A percentile compares a stretch with the other conserved stretches of the same genome.
Conservation (phyloP, 2,329 filamentous ascomycete genomes). For the Penicillium freii region DNA sequence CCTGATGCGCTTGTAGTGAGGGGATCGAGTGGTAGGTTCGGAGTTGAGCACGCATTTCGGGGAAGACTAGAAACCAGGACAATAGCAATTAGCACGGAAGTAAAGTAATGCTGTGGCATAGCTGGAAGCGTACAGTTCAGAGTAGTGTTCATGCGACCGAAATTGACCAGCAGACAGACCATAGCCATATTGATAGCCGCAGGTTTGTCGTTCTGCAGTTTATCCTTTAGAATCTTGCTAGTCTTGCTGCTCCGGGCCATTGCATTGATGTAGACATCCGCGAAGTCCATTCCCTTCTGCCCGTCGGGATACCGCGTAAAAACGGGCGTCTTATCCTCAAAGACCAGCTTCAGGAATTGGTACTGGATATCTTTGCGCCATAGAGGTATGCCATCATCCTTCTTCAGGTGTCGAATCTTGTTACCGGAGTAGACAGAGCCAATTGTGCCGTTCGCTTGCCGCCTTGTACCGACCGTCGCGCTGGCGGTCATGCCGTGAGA, state of each 20-base stretch:
- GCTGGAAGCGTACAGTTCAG: slow-evolving; percentile 72
- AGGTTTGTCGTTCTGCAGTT: slow-evolving; percentile 85
- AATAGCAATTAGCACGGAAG: slow-evolving; percentile 5
- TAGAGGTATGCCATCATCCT: slow-evolving; percentile 64
- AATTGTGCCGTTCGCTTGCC: slow-evolving; percentile 64
- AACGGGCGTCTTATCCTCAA: slow-evolving; percentile 61
- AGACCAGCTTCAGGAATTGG: slow-evolving; percentile 62
- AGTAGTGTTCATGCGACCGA: slow-evolving; percentile 98
- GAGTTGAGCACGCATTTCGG: slow-evolving; percentile 96
- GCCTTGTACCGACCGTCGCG: slow-evolving; percentile 52
- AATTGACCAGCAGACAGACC: slow-evolving; percentile 96
- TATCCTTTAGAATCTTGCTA: slow-evolving; percentile 96
- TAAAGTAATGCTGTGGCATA: background rate
- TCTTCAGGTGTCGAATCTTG: slow-evolving; percentile 66
- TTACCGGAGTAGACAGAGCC: slow-evolving; percentile 67
- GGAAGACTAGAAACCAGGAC: slow-evolving; percentile 68
- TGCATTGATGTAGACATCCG: slow-evolving; percentile 95
- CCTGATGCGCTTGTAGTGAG: slow-evolving; percentile 89
- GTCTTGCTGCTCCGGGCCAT: slow-evolving; percentile 99
- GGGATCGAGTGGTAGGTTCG: slow-evolving; percentile 98
- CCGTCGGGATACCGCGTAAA: slow-evolving; percentile 92
- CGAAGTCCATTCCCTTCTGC: slow-evolving; percentile 72
- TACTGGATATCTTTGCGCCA: slow-evolving; percentile 68
- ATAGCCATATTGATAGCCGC: slow-evolving; percentile 98
- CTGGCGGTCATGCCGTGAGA: slow-evolving; percentile 38